Evolutionary conservation across 257 asterid species (phyloP), one percentile per base, ranked within the genome.

Genomic region (Capsicum baccatum): DNA sequence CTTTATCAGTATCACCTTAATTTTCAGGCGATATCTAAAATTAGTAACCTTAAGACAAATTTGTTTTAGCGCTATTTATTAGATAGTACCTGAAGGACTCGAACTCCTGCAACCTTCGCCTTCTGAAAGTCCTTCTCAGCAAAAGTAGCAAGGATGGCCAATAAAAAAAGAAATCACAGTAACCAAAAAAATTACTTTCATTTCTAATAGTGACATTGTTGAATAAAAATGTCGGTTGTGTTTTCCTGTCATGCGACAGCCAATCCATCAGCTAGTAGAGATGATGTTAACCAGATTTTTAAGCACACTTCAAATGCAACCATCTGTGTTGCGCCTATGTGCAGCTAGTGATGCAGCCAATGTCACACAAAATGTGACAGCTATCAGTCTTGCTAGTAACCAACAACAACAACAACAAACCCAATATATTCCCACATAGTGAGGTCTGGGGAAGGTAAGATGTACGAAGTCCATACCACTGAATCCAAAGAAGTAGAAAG

Each of bases 121-220:
- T 26, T 26, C 33, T 26, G 33, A 26, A 26, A 26, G 33, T 26
- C 33, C 33, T 26, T 26, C 33, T 26, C 98, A 82, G 98, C 99
- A 89, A 97, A 97, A 86, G 97, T 88, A 73, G 99, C 99, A 83
- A 97, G 97, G 71, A 97, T 95, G 63, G 98, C 99, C 99, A 95
- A 35, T 55, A 71, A 55, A 19, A 37, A 33, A 21, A 79, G 15
- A 39, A 21, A 70, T 21, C 73, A 9, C 8, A 5, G 2, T 71
- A 9, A 73, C 19, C 3, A 47, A 10, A n/a, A 2, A 26, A 47
- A 8, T 2, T 9, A 10, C 0, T 69, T 4, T 69, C 33, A 7
- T 42, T 70, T 17, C 21, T 15, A 68, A 68, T 0, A 14, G 21
- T 37, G 76, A 37, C 76, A 15, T 68, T 39, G 11, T 68, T 68